Conservation (phyloP, 1,284 basidiomycete genomes). For the Ceratobasidium sp. region DNA sequence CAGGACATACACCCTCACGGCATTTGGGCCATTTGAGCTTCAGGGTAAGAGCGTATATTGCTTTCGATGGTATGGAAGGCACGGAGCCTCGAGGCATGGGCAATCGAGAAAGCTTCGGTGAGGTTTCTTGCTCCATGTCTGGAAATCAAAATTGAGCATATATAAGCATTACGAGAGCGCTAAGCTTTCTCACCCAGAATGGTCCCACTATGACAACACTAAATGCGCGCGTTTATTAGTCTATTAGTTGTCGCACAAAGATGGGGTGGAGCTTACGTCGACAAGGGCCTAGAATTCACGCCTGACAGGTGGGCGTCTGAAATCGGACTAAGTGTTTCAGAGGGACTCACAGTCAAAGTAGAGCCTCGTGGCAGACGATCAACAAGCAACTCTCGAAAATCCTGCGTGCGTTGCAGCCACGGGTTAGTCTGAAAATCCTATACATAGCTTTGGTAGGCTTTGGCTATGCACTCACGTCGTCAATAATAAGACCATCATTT, state of each 20-base stretch:
- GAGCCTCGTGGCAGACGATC: constrained; percentile 23
- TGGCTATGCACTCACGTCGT: constrained; percentile 17
- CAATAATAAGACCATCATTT: constrained; percentile 29
- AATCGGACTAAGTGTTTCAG: too few relatives aligned
- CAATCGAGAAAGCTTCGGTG: neutral
- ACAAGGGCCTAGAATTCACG: constrained; percentile 13
- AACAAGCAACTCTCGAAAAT: constrained; percentile 20
- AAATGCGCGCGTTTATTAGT: neutral
- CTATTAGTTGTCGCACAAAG: neutral
- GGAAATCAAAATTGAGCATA: neutral
- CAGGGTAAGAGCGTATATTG: neutral
- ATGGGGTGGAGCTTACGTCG: constrained; percentile 10
- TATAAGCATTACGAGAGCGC: neutral
- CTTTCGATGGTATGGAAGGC: constrained; percentile 2
- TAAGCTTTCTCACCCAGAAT: constrained; percentile 14
- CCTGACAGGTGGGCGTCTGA: neutral
- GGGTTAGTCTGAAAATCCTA: neutral
- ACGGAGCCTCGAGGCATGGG: constrained; percentile 12
- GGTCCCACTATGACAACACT: constrained; percentile 41
- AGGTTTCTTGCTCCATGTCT: constrained; percentile 41
- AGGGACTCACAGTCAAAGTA: constrained; percentile 17
- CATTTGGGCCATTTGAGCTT: constrained; percentile 22
- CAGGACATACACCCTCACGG: constrained; percentile 1
- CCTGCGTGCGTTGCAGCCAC: neutral
- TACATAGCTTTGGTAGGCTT: neutral